These are phyloP conservation scores for Hypomontagnella submonticulosa DNA, from an alignment of 495 filamentous ascomycete genomes.

Conservation along the genomic window DNA sequence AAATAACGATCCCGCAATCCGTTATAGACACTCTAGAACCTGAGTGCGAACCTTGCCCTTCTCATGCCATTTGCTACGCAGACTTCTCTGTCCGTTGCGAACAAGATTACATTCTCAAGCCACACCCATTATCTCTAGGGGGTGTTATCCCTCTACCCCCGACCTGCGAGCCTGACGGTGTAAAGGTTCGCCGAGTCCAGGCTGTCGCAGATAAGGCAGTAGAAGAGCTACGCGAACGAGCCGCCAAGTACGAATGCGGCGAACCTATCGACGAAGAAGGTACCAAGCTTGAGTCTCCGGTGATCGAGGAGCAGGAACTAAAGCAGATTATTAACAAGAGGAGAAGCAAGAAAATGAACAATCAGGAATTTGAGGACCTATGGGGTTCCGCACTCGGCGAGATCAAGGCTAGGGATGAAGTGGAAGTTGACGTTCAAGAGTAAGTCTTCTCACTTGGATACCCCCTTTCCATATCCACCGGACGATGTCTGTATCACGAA, in stretches of 20 bases:
- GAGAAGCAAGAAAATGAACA: slow-evolving; percentile 79
- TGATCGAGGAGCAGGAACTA: slow-evolving; percentile 78
- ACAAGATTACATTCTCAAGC: slow-evolving; percentile 83
- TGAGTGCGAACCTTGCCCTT: slow-evolving; percentile 89
- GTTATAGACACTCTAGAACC: slow-evolving; percentile 74
- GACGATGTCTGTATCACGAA: slow-evolving; percentile 37
- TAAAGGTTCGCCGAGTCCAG: slow-evolving; percentile 87
- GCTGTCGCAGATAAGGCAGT: slow-evolving; percentile 88
- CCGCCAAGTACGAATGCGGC: slow-evolving; percentile 91
- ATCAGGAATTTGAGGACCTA: slow-evolving; percentile 91
- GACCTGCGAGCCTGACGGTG: slow-evolving; percentile 94
- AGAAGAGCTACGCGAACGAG: slow-evolving; percentile 84
- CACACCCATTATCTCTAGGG: slow-evolving; percentile 83
- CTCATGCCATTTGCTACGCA: slow-evolving; percentile 88
- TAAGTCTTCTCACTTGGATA: slow-evolving; percentile 65
- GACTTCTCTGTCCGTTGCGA: slow-evolving; percentile 83
- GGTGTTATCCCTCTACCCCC: slow-evolving; percentile 87
- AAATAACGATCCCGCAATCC: slow-evolving; percentile 69
- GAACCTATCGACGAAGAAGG: slow-evolving; percentile 73
- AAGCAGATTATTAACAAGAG: slow-evolving; percentile 78
- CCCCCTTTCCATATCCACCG: slow-evolving; percentile 15
- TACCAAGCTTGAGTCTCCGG: slow-evolving; percentile 64
- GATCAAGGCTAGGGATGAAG: slow-evolving; percentile 82
- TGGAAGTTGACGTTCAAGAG: slow-evolving; percentile 75
- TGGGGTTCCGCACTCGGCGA: slow-evolving; percentile 90